Evolutionary conservation across 1,139 yeast genomes (phyloP).

Genomic region (Suhomyces bokatorum): DNA sequence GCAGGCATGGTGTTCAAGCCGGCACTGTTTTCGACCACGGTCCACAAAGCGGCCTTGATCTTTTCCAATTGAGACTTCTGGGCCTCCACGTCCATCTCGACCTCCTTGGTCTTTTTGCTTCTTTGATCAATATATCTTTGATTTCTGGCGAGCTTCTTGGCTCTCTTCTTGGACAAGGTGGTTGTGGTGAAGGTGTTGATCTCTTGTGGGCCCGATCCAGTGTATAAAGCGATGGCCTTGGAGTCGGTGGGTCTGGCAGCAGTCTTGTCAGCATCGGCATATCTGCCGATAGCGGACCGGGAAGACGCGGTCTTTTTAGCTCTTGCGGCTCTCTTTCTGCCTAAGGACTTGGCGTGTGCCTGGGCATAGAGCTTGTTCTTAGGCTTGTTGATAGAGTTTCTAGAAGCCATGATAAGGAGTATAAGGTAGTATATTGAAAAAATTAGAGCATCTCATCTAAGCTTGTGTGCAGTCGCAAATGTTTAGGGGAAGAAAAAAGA

Average conservation of each 20-base stretch:
- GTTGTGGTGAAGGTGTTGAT: constrained; percentile 54
- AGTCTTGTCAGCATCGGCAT: constrained; percentile 29
- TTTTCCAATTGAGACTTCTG: constrained; percentile 42
- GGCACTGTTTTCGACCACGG: constrained; percentile 59
- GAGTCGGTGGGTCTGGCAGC: constrained; percentile 53
- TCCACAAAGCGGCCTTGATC: constrained; percentile 69
- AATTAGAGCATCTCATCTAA: constrained; percentile 11
- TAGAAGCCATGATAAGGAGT: constrained; percentile 61
- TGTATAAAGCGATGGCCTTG: constrained; percentile 64
- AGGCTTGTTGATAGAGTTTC: constrained; percentile 78
- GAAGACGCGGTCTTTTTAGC: constrained; percentile 44
- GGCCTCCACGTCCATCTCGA: constrained; percentile 53
- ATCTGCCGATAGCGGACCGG: constrained; percentile 46
- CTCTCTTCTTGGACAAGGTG: constrained; percentile 76
- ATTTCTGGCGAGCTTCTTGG: constrained; percentile 80
- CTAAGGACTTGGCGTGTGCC: constrained; percentile 54
- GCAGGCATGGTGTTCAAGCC: constrained; percentile 41
- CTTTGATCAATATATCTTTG: constrained; percentile 65
- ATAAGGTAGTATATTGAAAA: constrained; percentile 2
- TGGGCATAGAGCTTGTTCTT: constrained; percentile 59
- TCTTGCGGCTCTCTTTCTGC: constrained; percentile 59
- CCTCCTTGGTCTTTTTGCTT: constrained; percentile 43
- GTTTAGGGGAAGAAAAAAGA: constrained; percentile 27
- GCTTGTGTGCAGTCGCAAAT: constrained; percentile 5
- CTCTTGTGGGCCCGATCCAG: constrained; percentile 37